These are phyloP conservation scores for Calonectria pseudoturangicola DNA, from an alignment of 2,329 filamentous ascomycete genomes.

Conservation along the genomic window DNA sequence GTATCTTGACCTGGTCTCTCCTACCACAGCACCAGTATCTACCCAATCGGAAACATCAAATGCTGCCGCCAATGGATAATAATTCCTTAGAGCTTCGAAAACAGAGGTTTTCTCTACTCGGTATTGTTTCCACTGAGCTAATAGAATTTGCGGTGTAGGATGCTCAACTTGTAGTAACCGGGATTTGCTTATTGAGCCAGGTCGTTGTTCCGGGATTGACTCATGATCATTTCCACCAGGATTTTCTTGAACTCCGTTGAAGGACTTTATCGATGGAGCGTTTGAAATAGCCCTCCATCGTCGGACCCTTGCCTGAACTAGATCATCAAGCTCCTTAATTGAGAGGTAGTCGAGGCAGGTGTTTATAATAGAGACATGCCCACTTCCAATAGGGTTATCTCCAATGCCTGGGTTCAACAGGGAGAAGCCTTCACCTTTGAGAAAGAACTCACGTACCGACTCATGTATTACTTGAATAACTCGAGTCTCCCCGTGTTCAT, in stretches of 20 bases:
- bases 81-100: not conserved
- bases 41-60: constrained; percentile 10
- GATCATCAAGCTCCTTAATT: constrained; percentile 38
- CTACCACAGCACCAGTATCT: not conserved
- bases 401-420: not conserved
- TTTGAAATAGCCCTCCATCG: not conserved
- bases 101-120: not conserved
- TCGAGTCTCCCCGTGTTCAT: constrained; percentile 36
- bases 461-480: constrained; percentile 41
- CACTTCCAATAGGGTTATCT: not conserved
- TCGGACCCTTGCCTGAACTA: constrained; percentile 18
- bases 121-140: too few species aligned
- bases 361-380: constrained; percentile 28
- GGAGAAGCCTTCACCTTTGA: not conserved
- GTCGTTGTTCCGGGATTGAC: too few species aligned
- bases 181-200: too few species aligned
- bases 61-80: too few species aligned
- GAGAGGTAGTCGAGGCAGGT: constrained; percentile 41
- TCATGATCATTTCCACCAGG: not conserved
- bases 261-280: not conserved
- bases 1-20: not conserved
- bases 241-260: not conserved
- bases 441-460: constrained; percentile 39
- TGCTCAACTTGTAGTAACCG: too few species aligned
- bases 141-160: too few species aligned